Evolutionary conservation across 2,329 filamentous ascomycete genomes (phyloP).

Genomic region (Drechslerella coelobrocha): DNA sequence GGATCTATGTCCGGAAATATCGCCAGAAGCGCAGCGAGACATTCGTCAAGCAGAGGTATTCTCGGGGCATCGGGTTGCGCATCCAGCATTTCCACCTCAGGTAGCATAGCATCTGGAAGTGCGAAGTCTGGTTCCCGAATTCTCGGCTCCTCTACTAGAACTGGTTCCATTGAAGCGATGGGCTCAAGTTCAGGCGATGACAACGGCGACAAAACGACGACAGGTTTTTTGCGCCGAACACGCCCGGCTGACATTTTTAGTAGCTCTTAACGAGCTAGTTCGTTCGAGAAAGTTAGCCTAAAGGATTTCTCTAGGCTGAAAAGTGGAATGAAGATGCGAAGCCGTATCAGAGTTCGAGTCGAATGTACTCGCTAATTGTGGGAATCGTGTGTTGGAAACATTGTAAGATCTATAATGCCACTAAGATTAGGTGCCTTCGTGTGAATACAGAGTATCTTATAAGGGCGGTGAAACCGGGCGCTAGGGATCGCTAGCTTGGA

Average conservation of each 20-base stretch:
- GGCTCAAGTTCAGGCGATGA: neutral
- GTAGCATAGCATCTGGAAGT: neutral
- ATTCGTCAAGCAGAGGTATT: conserved; percentile 48
- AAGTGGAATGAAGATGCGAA: too few relatives aligned
- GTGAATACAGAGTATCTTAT: too few relatives aligned
- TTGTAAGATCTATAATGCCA: too few relatives aligned
- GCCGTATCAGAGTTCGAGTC: too few relatives aligned
- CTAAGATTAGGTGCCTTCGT: too few relatives aligned
- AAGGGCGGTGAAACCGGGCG: too few relatives aligned
- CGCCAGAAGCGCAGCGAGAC: conserved; percentile 58
- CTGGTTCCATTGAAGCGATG: neutral
- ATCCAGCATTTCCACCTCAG: conserved; percentile 28
- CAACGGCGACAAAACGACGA: neutral
- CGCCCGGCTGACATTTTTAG: neutral
- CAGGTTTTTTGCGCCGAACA: neutral
- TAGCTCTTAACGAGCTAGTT: neutral
- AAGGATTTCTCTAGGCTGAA: too few relatives aligned
- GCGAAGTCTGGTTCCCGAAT: neutral
- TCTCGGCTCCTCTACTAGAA: neutral
- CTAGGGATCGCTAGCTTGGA: too few relatives aligned
- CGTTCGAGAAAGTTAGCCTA: too few relatives aligned
- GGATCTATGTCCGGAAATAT: conserved; percentile 63
- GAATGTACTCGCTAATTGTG: too few relatives aligned
- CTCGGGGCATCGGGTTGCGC: conserved; percentile 1
- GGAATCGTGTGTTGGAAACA: too few relatives aligned